phyloP scores from a whole-genome alignment of 352 stramenopile species.

The Globisporangium abappressorium region DNA sequence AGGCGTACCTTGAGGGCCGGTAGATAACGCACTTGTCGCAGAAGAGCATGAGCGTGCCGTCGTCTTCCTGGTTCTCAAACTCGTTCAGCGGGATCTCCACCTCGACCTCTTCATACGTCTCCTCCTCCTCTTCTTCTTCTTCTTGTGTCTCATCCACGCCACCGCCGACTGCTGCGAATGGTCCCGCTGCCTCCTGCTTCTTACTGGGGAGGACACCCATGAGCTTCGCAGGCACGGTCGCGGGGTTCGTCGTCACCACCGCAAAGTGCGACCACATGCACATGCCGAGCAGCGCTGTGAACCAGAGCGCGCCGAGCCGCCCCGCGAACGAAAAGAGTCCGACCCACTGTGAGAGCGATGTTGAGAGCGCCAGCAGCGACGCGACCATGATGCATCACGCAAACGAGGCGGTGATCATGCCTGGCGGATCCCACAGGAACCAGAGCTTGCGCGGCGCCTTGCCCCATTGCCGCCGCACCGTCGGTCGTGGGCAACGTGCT shows the following conservation, averaged over 20 bases:
- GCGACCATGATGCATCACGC: conserved; percentile 50
- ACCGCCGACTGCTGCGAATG: neutral
- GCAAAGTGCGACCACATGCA: conserved; percentile 68
- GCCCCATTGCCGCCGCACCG: neutral
- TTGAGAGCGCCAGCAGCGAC: conserved; percentile 39
- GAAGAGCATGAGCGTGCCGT: conserved; percentile 73
- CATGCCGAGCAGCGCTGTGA: conserved; percentile 60
- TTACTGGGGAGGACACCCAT: conserved; percentile 16
- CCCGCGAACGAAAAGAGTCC: conserved; percentile 50
- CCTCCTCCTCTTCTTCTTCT: conserved; percentile 21
- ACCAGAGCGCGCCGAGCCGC: conserved; percentile 37
- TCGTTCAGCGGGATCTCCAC: conserved; percentile 64
- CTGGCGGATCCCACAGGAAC: conserved; percentile 64
- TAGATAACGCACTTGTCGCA: conserved; percentile 82
- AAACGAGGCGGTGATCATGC: conserved; percentile 63
- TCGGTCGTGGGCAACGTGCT: conserved; percentile 64
- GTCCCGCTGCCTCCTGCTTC: neutral
- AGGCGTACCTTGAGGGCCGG: conserved; percentile 54
- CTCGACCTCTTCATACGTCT: conserved; percentile 39
- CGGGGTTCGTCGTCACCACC: conserved; percentile 78
- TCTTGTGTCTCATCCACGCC: conserved; percentile 1
- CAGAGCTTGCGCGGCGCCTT: conserved; percentile 21
- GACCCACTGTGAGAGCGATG: conserved; percentile 54
- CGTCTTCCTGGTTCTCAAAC: conserved; percentile 65
- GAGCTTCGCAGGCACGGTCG: conserved; percentile 51